Evolutionary conservation across 495 filamentous ascomycete species (phyloP), one percentile per base, ranked within the genome.

Genomic region (Aspergillus bertholletiae): DNA sequence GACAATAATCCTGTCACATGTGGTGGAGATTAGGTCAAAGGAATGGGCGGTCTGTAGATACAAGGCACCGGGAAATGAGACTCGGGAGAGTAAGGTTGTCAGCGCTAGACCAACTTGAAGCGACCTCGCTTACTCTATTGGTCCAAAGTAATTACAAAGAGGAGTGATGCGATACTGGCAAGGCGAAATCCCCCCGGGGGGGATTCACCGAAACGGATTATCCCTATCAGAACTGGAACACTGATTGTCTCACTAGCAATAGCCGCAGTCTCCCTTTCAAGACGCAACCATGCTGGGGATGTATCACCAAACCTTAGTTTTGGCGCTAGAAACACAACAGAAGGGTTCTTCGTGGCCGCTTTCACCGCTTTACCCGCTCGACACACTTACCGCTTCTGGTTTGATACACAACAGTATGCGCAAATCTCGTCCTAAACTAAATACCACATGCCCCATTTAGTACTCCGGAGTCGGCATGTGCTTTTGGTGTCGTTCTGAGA

Each of bases 241-340:
- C 39, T 12, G 39, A 43, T 43, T 18, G 39, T 43, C 39, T 22
- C 39, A 22, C 39, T 43, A 43, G 22, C 9, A 18, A 43, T 35
- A 54, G 27, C 24, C n/a, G 27, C 5, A 13, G 18, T 49, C 27
- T 28, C 26, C 7, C 24, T 47, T 30, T 47, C 20, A 15, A 26
- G 45, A 47, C 7, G n/a, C n/a, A n/a, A 13, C 24, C 24, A 47
- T 26, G 45, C 28, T 35, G 46, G 28, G 59, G 48, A 62, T 32
- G 46, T 32, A 32, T 32, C 61, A 63, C 58, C 53, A 56, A 50
- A 56, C 66, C 66, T 71, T 69, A 59, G 66, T 62, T 65, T 63
- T 39, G 62, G 54, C 68, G 62, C 68, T 71, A 71, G 66, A 71
- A 71, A 53, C 57, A 59, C 60, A 56, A 57, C 61, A 69, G 64